These are phyloP conservation scores for Corynascus novoguineensis DNA, from an alignment of 495 filamentous ascomycete genomes.

Conservation along the genomic window DNA sequence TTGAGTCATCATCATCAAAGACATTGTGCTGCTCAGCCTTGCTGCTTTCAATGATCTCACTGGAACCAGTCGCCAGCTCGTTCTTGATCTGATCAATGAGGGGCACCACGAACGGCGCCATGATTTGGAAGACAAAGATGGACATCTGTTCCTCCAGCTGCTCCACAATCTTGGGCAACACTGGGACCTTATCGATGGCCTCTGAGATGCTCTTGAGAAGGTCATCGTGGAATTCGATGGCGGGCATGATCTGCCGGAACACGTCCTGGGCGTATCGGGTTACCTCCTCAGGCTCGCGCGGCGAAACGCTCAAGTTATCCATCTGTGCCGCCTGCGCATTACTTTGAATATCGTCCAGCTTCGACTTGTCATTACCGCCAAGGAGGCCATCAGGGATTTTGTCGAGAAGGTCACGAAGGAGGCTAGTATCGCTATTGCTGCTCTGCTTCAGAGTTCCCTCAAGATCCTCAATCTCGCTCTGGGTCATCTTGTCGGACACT, in stretches of 20 bases:
- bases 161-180: slow-evolving; percentile 72
- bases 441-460: slow-evolving; percentile 66
- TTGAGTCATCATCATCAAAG: slow-evolving; percentile 67
- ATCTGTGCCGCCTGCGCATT: slow-evolving; percentile 65
- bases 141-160: slow-evolving; percentile 73
- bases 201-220: slow-evolving; percentile 71
- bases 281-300: slow-evolving; percentile 71
- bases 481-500: slow-evolving; percentile 79
- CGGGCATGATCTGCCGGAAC: slow-evolving; percentile 71
- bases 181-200: slow-evolving; percentile 72
- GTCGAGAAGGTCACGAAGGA: slow-evolving; percentile 68
- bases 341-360: slow-evolving; percentile 58
- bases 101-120: slow-evolving; percentile 80
- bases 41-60: slow-evolving; percentile 76
- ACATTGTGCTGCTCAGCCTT: slow-evolving; percentile 76
- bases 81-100: slow-evolving; percentile 78
- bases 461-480: slow-evolving; percentile 78
- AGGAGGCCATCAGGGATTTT: slow-evolving; percentile 74
- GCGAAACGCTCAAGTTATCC: slow-evolving; percentile 58
- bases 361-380: slow-evolving; percentile 61
- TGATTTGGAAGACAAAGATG: slow-evolving; percentile 76
- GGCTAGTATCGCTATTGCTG: slow-evolving; percentile 51
- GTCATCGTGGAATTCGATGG: slow-evolving; percentile 82
- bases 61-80: slow-evolving; percentile 77
- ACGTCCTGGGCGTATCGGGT: slow-evolving; percentile 60